Percentiles rank a stretch among this genome's conserved stretches.
phyloP scores from a whole-genome alignment of 345 rosid genomes.

The Gossypium ekmanianum region DNA sequence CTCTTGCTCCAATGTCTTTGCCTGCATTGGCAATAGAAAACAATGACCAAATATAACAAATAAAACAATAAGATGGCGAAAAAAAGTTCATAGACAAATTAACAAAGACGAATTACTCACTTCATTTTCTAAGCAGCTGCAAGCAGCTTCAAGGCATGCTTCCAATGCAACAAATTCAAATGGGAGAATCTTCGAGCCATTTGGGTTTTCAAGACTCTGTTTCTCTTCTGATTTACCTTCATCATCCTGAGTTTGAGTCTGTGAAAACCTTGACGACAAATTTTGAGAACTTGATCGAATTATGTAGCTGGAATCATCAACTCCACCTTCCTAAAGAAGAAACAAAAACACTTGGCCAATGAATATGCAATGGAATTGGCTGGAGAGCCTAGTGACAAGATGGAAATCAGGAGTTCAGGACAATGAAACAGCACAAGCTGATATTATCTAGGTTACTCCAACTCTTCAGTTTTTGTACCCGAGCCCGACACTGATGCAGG shows the following conservation, averaged over 20 bases:
- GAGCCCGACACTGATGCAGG: not conserved
- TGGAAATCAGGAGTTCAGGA: not conserved
- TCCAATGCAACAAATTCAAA: slow-evolving; percentile 73
- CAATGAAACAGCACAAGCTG: not conserved
- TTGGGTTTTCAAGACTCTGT: slow-evolving; percentile 57
- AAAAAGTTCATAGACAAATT: not conserved
- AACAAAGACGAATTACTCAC: slow-evolving; percentile 25
- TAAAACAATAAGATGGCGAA: not conserved
- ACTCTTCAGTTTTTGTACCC: not conserved
- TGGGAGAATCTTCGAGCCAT: slow-evolving; percentile 56
- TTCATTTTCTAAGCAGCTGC: slow-evolving; percentile 66
- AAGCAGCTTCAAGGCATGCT: slow-evolving; percentile 71
- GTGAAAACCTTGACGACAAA: slow-evolving; percentile 31
- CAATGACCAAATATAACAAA: not conserved
- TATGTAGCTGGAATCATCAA: slow-evolving; percentile 39
- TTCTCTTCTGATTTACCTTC: slow-evolving; percentile 48
- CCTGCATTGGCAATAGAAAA: slow-evolving; percentile 30
- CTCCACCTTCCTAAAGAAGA: slow-evolving; percentile 46
- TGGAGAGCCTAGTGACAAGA: slow-evolving; percentile 1
- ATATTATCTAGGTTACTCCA: not conserved
- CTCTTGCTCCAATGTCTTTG: slow-evolving; percentile 59
- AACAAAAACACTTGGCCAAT: not conserved
- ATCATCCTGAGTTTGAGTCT: slow-evolving; percentile 32
- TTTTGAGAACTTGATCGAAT: slow-evolving; percentile 31
- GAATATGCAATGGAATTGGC: not conserved